A percentile compares a stretch with the other conserved stretches of the same genome.
phyloP scores from a whole-genome alignment of 257 asterid genomes.

The Solanum sparsipilum region DNA sequence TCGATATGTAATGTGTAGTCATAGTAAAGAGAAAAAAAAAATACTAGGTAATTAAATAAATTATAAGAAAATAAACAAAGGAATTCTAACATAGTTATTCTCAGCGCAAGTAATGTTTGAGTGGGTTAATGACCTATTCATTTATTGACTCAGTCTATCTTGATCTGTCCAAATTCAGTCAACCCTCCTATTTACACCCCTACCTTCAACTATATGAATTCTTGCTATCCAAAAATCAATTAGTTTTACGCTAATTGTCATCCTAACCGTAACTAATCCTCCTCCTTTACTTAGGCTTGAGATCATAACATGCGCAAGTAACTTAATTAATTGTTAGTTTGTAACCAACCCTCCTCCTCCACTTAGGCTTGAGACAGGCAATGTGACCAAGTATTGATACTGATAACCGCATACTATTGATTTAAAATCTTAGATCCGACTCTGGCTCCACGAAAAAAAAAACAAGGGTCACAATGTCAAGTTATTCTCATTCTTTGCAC shows the following conservation, averaged over 20 bases:
- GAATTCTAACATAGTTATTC: not conserved
- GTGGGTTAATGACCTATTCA: not conserved
- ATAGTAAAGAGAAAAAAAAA: not conserved
- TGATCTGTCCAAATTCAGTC: accelerated
- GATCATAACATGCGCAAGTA: not conserved
- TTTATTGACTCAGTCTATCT: not conserved
- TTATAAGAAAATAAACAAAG: not conserved
- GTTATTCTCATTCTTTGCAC: not conserved
- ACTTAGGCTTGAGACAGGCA: not conserved
- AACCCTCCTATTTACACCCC: not conserved
- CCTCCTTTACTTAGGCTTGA: not conserved
- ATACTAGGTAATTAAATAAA: not conserved
- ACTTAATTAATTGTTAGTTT: no score
- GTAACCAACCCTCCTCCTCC: not conserved
- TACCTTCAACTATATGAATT: not conserved
- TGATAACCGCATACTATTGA: accelerated
- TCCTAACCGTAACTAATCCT: not conserved
- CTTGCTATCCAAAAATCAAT: not conserved
- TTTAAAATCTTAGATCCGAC: not conserved
- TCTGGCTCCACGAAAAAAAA: accelerated
- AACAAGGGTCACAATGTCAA: not conserved
- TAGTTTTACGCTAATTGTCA: not conserved
- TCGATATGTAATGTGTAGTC: not conserved
- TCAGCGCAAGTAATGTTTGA: not conserved
- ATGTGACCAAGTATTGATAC: not conserved